Evolutionary conservation across 202 grass and related monocot genomes (phyloP), one percentile per base, ranked within the genome.

Genomic region (Musa balbisiana): DNA sequence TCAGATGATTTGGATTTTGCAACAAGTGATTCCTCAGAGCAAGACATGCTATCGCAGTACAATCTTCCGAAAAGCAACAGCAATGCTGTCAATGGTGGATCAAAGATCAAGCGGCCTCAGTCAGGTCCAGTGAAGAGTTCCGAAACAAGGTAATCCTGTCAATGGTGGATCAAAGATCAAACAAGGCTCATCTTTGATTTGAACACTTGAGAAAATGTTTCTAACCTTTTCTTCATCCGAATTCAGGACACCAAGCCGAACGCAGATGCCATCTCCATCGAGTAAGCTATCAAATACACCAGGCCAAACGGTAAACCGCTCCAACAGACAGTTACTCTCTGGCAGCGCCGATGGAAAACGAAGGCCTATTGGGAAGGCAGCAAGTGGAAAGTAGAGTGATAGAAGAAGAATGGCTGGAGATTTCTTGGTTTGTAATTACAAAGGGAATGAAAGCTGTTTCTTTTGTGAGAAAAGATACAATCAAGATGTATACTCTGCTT

Each of bases 1-100:
- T 93, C 83, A 4, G 94, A 98, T 53, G 94, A 98, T 62, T 84
- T 89, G 29, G 94, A 97, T 63, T 73, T 85, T 29, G 81, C 81
- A 54, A 89, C 85, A 29, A 93, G 49, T 81, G 92, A 90, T 76
- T 93, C 87, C 29, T 98, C 88, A 52, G 93, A 97, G 43, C 88
- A 86, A 72, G 94, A 91, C 73, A 82, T 74, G 58, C 26, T 86
- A 33, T 85, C 80, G 60, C 79, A 86, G 71, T 77, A 81, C 53
- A 91, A 87, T 72, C 73, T 84, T 72, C 79, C 74, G 21, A 91
- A 98, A 83, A 62, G 33, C 33, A 43, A 71, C 71, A 75, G 76
- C 4, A 63, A 25, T 82, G 59, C 75, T 14, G 67, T 76, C 52
- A 88, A 84, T 75, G 85, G 85, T 26, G 69, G 3, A 51, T 78